Percentiles rank a stretch among this genome's conserved stretches.
Evolutionary conservation across 129 eudicot species (phyloP).

Genomic region (Deinandra increscens): DNA sequence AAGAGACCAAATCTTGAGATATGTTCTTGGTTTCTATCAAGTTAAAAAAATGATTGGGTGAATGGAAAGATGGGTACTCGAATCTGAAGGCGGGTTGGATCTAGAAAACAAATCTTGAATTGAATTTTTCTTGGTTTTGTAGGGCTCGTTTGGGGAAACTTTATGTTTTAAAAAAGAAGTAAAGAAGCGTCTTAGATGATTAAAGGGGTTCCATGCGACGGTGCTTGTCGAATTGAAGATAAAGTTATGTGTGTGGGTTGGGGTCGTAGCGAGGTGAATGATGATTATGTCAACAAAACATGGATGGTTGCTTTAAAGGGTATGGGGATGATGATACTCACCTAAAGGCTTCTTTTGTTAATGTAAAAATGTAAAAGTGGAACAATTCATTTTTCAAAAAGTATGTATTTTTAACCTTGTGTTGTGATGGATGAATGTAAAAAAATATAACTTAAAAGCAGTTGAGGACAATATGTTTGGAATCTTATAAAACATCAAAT

Average conservation of each 20-base stretch:
- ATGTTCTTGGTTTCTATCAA: slow-evolving; percentile 21
- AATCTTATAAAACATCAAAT: too few relatives aligned
- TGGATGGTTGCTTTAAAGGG: slow-evolving; percentile 32
- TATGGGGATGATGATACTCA: slow-evolving; percentile 36
- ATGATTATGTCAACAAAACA: slow-evolving; percentile 26
- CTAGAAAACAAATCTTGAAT: slow-evolving; percentile 17
- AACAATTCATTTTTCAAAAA: too few relatives aligned
- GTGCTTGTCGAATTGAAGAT: slow-evolving; percentile 9
- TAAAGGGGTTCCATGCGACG: slow-evolving; percentile 8
- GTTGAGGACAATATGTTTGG: too few relatives aligned
- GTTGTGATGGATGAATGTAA: too few relatives aligned
- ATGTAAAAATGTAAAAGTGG: neutral
- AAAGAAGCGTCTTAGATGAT: slow-evolving; percentile 19
- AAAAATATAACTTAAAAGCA: too few relatives aligned
- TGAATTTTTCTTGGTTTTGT: slow-evolving; percentile 17
- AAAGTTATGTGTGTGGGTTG: neutral
- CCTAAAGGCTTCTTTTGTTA: slow-evolving; percentile 30
- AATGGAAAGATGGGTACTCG: slow-evolving; percentile 4
- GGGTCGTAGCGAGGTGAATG: slow-evolving; percentile 18
- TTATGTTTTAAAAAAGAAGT: slow-evolving; percentile 10
- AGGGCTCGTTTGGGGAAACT: slow-evolving; percentile 22
- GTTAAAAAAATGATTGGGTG: slow-evolving; percentile 15
- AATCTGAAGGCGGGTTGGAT: slow-evolving; percentile 26
- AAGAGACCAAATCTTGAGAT: slow-evolving; percentile 26
- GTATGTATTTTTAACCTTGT: too few relatives aligned